Conservation (phyloP, 148 eudicot species). For the Cornus controversa region DNA sequence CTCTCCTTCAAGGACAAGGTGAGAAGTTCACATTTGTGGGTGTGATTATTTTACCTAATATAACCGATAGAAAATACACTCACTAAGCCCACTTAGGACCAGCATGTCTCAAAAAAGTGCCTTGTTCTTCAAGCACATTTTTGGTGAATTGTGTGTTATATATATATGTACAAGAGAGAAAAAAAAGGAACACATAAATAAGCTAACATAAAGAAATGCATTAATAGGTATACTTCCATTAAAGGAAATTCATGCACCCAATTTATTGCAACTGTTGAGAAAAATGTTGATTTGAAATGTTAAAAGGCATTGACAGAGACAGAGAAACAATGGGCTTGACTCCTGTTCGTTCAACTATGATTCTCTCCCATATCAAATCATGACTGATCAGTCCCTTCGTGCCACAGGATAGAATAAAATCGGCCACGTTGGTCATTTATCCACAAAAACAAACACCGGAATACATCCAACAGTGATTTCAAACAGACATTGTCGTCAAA, state of each 20-base stretch:
- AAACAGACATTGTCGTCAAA: slow-evolving; percentile 27
- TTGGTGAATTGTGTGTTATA: too few relatives aligned
- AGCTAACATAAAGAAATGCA: too few relatives aligned
- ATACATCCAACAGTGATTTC: slow-evolving; percentile 16
- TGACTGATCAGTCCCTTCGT: neutral
- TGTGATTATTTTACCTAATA: too few relatives aligned
- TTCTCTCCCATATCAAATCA: neutral
- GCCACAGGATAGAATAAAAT: slow-evolving; percentile 6
- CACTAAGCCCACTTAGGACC: too few relatives aligned
- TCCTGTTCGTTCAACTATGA: neutral
- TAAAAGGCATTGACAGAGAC: neutral
- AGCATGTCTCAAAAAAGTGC: too few relatives aligned
- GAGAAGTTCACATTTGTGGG: too few relatives aligned
- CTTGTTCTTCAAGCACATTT: too few relatives aligned
- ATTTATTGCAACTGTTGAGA: neutral
- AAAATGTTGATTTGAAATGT: neutral
- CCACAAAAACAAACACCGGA: neutral
- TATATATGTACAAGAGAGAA: too few relatives aligned
- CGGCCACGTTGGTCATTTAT: slow-evolving; percentile 8
- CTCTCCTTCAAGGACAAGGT: too few relatives aligned
- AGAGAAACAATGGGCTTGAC: neutral
- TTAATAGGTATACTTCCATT: too few relatives aligned
- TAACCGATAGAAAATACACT: too few relatives aligned
- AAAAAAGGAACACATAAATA: too few relatives aligned
- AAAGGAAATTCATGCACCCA: neutral